phyloP scores from a whole-genome alignment of 1,284 basidiomycete species.

The Fistulinella staudtii region DNA sequence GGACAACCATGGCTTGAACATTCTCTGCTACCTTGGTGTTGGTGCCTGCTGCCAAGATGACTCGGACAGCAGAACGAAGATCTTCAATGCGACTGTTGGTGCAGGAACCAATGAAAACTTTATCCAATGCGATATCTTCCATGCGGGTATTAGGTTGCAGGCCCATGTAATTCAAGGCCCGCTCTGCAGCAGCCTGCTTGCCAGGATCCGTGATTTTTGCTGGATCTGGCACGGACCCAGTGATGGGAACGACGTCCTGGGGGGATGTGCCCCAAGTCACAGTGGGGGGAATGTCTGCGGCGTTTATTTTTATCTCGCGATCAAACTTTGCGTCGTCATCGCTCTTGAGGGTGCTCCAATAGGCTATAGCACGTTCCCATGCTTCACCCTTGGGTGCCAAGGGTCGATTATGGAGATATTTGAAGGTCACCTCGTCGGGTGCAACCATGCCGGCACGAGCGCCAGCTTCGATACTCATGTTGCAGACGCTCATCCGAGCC shows the following conservation, averaged over 20 bases:
- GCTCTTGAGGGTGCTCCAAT: conserved; percentile 84
- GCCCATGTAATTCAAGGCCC: conserved; percentile 91
- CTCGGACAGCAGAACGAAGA: conserved; percentile 72
- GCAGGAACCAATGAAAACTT: conserved; percentile 96
- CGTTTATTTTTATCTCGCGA: conserved; percentile 80
- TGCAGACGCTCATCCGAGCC: conserved; percentile 94
- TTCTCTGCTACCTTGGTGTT: conserved; percentile 76
- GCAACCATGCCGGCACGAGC: conserved; percentile 96
- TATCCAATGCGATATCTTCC: conserved; percentile 85
- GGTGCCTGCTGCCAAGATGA: conserved; percentile 74
- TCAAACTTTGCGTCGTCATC: conserved; percentile 92
- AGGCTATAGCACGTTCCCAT: conserved; percentile 86
- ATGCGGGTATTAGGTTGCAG: conserved; percentile 79
- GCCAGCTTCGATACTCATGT: conserved; percentile 97
- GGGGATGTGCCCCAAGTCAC: conserved; percentile 97
- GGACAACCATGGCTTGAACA: conserved; percentile 92
- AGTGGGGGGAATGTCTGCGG: conserved; percentile 89
- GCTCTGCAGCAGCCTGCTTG: conserved; percentile 72
- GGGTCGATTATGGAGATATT: conserved; percentile 84
- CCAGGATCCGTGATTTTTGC: conserved; percentile 59
- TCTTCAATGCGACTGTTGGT: conserved; percentile 97
- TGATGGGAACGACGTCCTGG: conserved; percentile 89
- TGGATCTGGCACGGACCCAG: conserved; percentile 82
- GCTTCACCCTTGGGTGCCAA: conserved; percentile 83
- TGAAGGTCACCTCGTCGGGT: conserved; percentile 89